phyloP scores from a whole-genome alignment of 495 filamentous ascomycete genomes.

The Recurvomyces mirabilis region DNA sequence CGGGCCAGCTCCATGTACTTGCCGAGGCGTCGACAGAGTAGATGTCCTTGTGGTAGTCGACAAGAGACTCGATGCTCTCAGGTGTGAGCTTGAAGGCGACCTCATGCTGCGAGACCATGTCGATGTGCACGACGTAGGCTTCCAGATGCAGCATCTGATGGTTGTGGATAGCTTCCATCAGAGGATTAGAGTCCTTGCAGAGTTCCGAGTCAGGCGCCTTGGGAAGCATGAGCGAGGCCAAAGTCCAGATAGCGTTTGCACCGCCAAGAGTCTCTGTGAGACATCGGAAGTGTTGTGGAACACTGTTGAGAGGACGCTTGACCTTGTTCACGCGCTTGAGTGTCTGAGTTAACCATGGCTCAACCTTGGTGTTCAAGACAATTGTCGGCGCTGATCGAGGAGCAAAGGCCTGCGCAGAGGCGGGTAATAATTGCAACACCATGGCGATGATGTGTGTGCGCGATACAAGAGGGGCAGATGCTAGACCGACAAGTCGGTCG shows the following conservation, averaged over 20 bases:
- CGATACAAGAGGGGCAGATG: neutral
- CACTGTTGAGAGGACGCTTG: slow-evolving; percentile 96
- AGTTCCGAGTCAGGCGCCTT: slow-evolving; percentile 86
- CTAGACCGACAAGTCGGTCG: neutral
- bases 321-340: slow-evolving; percentile 95
- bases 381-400: slow-evolving; percentile 91
- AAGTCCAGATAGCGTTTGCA: slow-evolving; percentile 84
- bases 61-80: slow-evolving; percentile 87
- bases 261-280: slow-evolving; percentile 93
- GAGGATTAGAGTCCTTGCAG: slow-evolving; percentile 70
- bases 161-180: slow-evolving; percentile 86
- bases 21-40: slow-evolving; percentile 85
- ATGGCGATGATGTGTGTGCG: slow-evolving; percentile 47
- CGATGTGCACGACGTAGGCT: slow-evolving; percentile 97
- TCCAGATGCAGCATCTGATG: slow-evolving; percentile 91
- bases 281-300: slow-evolving; percentile 91
- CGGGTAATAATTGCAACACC: slow-evolving; percentile 84
- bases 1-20: slow-evolving; percentile 88
- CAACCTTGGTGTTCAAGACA: slow-evolving; percentile 85
- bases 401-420: slow-evolving; percentile 93
- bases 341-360: slow-evolving; percentile 94
- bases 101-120: slow-evolving; percentile 96
- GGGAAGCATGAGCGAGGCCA: slow-evolving; percentile 85
- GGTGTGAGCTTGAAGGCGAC: slow-evolving; percentile 98
- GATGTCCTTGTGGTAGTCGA: slow-evolving; percentile 95